Evolutionary conservation across 2,329 filamentous ascomycete species (phyloP).

Genomic region (Bisporella sp.): DNA sequence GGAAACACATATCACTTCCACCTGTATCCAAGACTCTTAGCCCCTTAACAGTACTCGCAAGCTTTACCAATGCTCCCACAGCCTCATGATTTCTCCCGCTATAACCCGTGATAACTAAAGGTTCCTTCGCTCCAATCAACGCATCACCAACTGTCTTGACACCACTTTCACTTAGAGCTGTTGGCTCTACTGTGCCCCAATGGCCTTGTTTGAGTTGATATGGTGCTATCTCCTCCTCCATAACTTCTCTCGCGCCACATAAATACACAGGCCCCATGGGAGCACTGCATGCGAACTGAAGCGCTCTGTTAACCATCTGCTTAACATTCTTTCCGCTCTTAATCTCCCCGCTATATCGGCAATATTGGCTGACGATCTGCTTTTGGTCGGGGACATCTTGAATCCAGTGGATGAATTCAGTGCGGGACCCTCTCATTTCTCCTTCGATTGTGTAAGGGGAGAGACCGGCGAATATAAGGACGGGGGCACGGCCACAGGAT

Average conservation of each 20-base stretch:
- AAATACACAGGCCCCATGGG: conserved; percentile 67
- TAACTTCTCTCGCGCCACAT: conserved; percentile 57
- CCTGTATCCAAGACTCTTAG: conserved; percentile 69
- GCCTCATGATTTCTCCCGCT: conserved; percentile 60
- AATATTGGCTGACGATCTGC: conserved; percentile 66
- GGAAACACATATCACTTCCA: conserved; percentile 77
- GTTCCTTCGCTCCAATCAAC: conserved; percentile 56
- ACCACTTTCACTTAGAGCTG: no score
- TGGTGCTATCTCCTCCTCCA: conserved; percentile 63
- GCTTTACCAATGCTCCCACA: conserved; percentile 53
- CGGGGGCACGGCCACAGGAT: conserved; percentile 57
- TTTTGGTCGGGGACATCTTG: conserved; percentile 73
- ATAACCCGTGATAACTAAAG: conserved; percentile 66
- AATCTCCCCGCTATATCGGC: conserved; percentile 63
- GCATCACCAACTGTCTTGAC: conserved; percentile 19
- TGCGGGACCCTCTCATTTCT: conserved; percentile 61
- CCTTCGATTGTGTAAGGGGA: conserved; percentile 67
- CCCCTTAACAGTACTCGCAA: conserved; percentile 62
- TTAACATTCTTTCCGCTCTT: conserved; percentile 67
- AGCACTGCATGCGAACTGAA: conserved; percentile 63
- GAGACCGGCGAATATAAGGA: conserved; percentile 69
- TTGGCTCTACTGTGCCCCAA: conserved; percentile 36
- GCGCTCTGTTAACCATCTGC: conserved; percentile 65
- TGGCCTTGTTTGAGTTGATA: conserved; percentile 50
- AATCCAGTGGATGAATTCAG: conserved; percentile 75